Percentiles rank a stretch among this genome's conserved stretches.
Evolutionary conservation across 305 asterid species (phyloP).

Genomic region (Fraxinus platypoda): DNA sequence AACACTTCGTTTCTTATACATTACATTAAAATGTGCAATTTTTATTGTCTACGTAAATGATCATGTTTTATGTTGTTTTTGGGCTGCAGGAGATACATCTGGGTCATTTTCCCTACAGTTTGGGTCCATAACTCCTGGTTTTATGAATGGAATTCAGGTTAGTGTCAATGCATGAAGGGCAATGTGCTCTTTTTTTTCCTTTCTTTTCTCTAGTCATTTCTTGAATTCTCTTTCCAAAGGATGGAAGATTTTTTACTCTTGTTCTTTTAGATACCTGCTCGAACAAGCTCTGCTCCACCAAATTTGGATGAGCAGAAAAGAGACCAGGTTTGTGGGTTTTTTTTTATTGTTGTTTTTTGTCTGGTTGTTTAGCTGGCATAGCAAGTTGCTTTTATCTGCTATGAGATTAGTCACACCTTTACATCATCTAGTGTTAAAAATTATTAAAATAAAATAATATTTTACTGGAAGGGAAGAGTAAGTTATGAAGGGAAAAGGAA

Average conservation of each 20-base stretch:
- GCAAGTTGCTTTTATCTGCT: constrained; percentile 6
- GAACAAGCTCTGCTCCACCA: constrained; percentile 98
- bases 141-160: constrained; percentile 80
- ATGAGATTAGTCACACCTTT: background rate
- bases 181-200: background rate
- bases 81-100: constrained; percentile 63
- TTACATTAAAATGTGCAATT: background rate
- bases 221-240: constrained; percentile 19
- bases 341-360: constrained; percentile 17
- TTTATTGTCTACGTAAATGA: constrained; percentile 16
- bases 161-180: constrained; percentile 7
- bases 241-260: constrained; percentile 1
- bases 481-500: background rate
- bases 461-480: constrained; percentile 8
- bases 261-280: constrained; percentile 66
- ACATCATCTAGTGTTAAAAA: background rate
- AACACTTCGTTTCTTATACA: background rate
- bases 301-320: constrained; percentile 90
- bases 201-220: background rate
- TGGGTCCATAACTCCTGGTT: constrained; percentile 79
- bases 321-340: constrained; percentile 59
- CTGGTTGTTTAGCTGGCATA: constrained; percentile 18
- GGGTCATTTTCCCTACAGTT: constrained; percentile 78
- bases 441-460: background rate
- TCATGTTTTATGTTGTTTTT: constrained; percentile 16